These are phyloP conservation scores for Houttuynia cordata DNA, from an alignment of 164 flowering plant genomes.

Conservation along the genomic window DNA sequence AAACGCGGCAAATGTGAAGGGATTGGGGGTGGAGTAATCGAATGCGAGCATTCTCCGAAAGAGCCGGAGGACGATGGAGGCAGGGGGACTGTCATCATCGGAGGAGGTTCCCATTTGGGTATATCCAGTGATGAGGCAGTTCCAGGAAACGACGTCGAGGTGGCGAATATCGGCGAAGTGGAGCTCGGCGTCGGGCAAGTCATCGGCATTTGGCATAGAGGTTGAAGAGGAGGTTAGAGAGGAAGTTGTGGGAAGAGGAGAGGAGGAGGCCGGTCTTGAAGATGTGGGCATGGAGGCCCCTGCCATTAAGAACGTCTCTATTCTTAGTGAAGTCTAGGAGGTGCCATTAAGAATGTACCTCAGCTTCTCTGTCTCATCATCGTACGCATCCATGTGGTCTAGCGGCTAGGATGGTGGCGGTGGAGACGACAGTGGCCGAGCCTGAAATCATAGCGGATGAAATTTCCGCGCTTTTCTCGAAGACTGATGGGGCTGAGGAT, in stretches of 20 bases:
- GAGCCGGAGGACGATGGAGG: too few species aligned
- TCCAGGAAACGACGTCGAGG: slow-evolving; percentile 70
- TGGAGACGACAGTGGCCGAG: too few species aligned
- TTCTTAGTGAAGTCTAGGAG: slow-evolving; percentile 30
- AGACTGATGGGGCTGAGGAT: too few species aligned
- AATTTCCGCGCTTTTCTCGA: too few species aligned
- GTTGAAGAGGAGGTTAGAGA: slow-evolving; percentile 54
- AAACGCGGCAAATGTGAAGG: slow-evolving; percentile 61
- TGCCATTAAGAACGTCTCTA: too few species aligned
- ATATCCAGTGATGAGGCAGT: slow-evolving; percentile 55
- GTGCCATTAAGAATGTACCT: too few species aligned
- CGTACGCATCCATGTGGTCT: too few species aligned
- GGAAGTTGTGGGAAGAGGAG: slow-evolving; percentile 18
- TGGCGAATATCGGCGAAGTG: too few species aligned
- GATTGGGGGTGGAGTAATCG: slow-evolving; percentile 31
- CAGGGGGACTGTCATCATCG: slow-evolving; percentile 5
- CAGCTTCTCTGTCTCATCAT: too few species aligned
- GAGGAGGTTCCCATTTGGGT: slow-evolving; percentile 39
- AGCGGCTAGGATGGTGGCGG: too few species aligned
- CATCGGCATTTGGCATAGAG: slow-evolving; percentile 53
- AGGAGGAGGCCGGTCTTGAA: too few species aligned
- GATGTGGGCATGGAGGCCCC: slow-evolving; percentile 49
- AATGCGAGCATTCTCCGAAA: slow-evolving; percentile 42
- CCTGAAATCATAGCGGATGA: too few species aligned
- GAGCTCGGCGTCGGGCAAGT: slow-evolving; percentile 38